Conservation (phyloP, 106 monocot species). For the Gastrodia elata region DNA sequence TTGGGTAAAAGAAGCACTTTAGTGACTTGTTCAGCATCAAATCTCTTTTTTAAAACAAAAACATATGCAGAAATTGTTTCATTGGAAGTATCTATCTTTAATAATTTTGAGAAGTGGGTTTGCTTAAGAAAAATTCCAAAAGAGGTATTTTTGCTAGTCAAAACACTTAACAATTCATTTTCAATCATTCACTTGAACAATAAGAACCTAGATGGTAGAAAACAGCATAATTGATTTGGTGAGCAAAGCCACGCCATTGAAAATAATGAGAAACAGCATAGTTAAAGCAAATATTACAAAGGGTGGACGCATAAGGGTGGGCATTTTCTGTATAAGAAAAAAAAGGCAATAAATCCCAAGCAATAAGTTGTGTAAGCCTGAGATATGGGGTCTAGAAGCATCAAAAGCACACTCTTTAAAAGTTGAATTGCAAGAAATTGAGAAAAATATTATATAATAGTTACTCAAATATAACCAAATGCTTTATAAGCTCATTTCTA, state of each 20-base stretch:
- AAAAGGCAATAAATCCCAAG: no score
- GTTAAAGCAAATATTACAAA: neutral
- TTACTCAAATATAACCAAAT: no score
- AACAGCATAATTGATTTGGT: neutral
- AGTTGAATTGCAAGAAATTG: neutral
- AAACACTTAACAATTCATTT: neutral
- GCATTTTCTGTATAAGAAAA: no score
- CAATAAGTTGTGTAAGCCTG: no score
- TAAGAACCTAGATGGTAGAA: neutral
- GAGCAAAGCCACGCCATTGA: neutral
- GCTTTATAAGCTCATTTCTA: no score
- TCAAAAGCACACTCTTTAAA: no score
- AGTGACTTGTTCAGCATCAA: neutral
- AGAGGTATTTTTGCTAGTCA: neutral
- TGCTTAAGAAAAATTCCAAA: neutral
- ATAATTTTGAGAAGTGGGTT: neutral
- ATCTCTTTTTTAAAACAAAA: neutral
- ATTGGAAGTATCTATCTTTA: neutral
- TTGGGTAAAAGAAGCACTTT: neutral
- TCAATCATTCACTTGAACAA: neutral
- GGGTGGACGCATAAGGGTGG: neutral
- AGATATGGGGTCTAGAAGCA: no score
- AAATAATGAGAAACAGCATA: neutral
- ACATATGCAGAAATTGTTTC: neutral
- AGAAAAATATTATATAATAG: no score